phyloP scores from a whole-genome alignment of 2,329 filamentous ascomycete genomes.

The Fusarium sp. region DNA sequence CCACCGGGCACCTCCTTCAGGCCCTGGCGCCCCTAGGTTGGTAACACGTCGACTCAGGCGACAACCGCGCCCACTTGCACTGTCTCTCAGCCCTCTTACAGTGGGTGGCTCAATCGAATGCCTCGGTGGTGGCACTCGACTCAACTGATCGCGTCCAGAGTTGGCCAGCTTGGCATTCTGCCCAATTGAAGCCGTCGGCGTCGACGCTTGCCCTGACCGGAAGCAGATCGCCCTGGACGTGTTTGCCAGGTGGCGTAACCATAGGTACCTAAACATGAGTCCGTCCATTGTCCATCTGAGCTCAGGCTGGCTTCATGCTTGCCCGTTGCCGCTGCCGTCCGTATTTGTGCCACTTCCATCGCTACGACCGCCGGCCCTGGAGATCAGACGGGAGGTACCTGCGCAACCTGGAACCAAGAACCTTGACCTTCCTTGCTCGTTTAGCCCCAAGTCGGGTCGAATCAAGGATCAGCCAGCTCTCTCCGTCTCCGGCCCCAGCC shows the following conservation, averaged over 20 bases:
- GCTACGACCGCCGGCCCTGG: slow-evolving; percentile 12
- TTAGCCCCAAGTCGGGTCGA: slow-evolving; percentile 26
- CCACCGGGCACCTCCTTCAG: slow-evolving; percentile 10
- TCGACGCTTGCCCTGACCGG: slow-evolving; percentile 37
- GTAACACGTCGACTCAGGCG: slow-evolving; percentile 28
- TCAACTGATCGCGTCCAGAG: slow-evolving; percentile 9
- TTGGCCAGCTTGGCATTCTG: slow-evolving; percentile 1
- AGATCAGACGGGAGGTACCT: slow-evolving; percentile 2
- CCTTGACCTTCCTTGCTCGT: slow-evolving; percentile 33
- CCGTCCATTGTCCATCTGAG: background rate
- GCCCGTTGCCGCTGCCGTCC: slow-evolving; percentile 18
- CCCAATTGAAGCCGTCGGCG: slow-evolving; percentile 36
- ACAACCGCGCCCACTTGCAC: background rate
- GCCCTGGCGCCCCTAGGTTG: slow-evolving; percentile 22
- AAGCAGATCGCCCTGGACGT: slow-evolving; percentile 38
- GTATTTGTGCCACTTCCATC: slow-evolving; percentile 25
- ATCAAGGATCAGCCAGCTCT: slow-evolving; percentile 37
- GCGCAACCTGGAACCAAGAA: background rate
- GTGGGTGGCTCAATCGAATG: slow-evolving; percentile 21
- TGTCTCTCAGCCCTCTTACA: slow-evolving; percentile 36
- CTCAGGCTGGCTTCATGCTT: background rate
- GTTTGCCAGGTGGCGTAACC: slow-evolving; percentile 36
- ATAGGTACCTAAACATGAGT: slow-evolving; percentile 20
- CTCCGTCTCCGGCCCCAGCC: slow-evolving; percentile 33
- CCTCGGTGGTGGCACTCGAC: slow-evolving; percentile 1